These are phyloP conservation scores for Puya raimondii DNA, from an alignment of 176 grass and related monocot species.

Conservation along the genomic window DNA sequence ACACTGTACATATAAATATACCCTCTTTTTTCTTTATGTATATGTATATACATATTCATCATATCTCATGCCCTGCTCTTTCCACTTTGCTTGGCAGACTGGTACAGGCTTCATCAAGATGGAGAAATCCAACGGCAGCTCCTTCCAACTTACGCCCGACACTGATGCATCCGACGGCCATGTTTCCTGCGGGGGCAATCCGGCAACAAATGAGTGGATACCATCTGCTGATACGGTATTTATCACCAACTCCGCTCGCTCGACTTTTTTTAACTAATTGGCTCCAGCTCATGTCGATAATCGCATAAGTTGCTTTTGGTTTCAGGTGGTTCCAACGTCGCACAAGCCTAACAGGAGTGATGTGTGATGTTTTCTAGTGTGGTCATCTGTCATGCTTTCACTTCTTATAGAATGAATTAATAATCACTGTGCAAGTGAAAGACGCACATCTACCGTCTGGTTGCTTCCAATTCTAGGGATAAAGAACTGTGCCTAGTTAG, in stretches of 20 bases:
- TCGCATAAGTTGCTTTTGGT: neutral
- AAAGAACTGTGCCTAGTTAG: neutral
- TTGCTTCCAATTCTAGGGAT: neutral
- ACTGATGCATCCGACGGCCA: conserved; percentile 20
- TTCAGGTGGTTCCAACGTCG: conserved; percentile 46
- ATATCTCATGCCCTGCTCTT: neutral
- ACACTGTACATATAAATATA: conserved; percentile 34
- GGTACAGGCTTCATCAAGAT: conserved; percentile 90
- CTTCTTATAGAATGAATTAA: neutral
- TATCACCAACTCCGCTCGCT: neutral
- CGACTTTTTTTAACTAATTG: neutral
- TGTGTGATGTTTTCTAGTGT: conserved; percentile 20
- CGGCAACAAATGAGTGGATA: conserved; percentile 88
- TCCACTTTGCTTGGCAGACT: conserved; percentile 36
- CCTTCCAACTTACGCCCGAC: conserved; percentile 30
- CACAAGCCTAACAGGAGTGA: conserved; percentile 73
- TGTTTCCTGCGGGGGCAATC: conserved; percentile 54
- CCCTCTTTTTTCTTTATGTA: neutral
- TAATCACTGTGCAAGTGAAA: neutral
- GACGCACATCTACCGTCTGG: neutral
- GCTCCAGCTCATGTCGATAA: neutral
- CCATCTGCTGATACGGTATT: conserved; percentile 45
- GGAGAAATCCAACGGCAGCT: conserved; percentile 28
- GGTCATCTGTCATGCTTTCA: neutral
- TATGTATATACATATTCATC: neutral